Base-by-base conservation (phyloP, 352 stramenopile genomes). In the Peronosclerospora sorghi region DNA sequence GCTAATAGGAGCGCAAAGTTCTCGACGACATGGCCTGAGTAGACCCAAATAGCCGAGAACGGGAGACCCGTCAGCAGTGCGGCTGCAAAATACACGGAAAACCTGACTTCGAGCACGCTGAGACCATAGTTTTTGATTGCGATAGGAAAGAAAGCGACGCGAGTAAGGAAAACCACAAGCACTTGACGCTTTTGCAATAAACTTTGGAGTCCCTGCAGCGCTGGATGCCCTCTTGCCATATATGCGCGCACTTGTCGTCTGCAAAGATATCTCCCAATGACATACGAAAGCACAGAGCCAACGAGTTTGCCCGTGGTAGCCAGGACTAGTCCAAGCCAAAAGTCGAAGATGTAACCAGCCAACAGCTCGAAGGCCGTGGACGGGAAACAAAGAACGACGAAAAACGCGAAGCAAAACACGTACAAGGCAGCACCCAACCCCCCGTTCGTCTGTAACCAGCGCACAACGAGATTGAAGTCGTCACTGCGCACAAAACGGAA, bases 91-190 rank as follows among this genome's bases (percentile, higher is more conserved):
- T 67, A 90, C 5, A 87, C 65, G 8, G 55, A 41, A 21, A 87
- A 87, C 18, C 41, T 54, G 13, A 90, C 77, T 41, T 86, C 72
- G 10, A 90, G 51, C 19, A 86, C 74, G 45, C 77, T 90, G 17
- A 90, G 73, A 26, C 77, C 77, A 46, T 90, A 90, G 51, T 90
- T 90, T 48, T 90, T 90, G 58, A 90, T 64, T 29, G 73, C 77
- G 50, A 90, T 90, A 8, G 77, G 77, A 47, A 90, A 87, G 47
- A 86, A 87, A 19, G 77, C 77, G 15, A 78, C 71, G 19, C 77
- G 73, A 21, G 74, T 87, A 43, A 90, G 62, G 45, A 85, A 86
- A 21, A 90, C 77, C 28, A 90, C 64, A 32, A 90, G 65, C 38
- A 86, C 62, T 46, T 87, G 67, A 0, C 61, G 61, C 43, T 73